These are phyloP conservation scores for Remersonia thermophila DNA, from an alignment of 2,329 filamentous ascomycete species.

Conservation along the genomic window DNA sequence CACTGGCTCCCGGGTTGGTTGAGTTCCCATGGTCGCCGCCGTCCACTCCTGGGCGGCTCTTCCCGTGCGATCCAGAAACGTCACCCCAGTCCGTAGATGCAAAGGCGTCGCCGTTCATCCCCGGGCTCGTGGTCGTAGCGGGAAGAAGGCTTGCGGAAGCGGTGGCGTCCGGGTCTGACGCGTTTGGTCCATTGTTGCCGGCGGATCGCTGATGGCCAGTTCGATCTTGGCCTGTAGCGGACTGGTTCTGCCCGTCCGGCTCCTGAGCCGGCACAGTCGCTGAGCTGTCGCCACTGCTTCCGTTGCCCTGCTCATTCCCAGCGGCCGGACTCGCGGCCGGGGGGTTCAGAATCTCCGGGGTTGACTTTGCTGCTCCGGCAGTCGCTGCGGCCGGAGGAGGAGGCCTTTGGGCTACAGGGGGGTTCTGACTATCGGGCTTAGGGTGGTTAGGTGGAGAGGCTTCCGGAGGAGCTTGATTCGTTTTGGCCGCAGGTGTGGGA, in stretches of 20 bases:
- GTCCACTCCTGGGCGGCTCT: not conserved
- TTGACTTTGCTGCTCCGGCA: too few species aligned
- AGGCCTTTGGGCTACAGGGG: conserved; percentile 1
- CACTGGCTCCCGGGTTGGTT: conserved; percentile 1
- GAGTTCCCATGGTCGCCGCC: not conserved
- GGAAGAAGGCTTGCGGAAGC: too few species aligned
- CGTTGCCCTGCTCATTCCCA: too few species aligned
- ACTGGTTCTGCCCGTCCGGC: not conserved
- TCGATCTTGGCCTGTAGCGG: too few species aligned
- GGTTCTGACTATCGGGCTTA: not conserved
- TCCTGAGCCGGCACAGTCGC: not conserved
- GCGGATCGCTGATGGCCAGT: too few species aligned
- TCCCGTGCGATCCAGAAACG: not conserved
- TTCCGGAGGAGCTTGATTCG: not conserved
- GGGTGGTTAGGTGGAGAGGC: not conserved
- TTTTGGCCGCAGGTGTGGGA: conserved; percentile 1
- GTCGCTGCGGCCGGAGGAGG: not conserved
- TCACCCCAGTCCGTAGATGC: not conserved
- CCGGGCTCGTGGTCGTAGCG: not conserved
- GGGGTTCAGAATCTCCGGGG: too few species aligned
- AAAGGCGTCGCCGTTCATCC: conserved; percentile 1
- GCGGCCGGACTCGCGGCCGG: too few species aligned
- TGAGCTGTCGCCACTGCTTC: too few species aligned
- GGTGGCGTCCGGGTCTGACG: too few species aligned
- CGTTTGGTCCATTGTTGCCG: too few species aligned